phyloP scores from a whole-genome alignment of 73 alveolate species.

The Tetrahymena thermophila region DNA sequence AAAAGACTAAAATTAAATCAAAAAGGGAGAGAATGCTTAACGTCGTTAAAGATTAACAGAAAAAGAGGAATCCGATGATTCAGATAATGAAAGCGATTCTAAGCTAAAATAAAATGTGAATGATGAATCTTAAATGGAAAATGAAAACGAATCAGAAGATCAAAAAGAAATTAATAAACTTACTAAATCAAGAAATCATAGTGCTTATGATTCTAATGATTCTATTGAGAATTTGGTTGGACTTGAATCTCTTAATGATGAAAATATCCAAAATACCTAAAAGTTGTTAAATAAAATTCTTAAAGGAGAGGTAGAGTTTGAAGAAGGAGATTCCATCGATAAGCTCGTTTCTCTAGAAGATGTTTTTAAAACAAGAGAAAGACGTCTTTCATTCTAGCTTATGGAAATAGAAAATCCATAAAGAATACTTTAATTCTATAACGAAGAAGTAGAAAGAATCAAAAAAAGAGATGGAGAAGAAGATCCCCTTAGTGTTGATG shows the following conservation, averaged over 20 bases:
- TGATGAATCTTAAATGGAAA: not conserved
- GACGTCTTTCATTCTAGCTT: not conserved
- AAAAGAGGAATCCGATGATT: not conserved
- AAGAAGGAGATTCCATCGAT: not conserved
- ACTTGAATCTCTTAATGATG: not conserved
- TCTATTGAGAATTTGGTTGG: not conserved
- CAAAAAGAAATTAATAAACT: not conserved
- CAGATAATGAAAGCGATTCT: not conserved
- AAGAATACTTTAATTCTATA: not conserved
- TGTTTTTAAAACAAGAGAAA: not conserved
- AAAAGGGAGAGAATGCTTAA: not conserved
- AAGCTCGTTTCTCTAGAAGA: not conserved
- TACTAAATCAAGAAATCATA: not conserved
- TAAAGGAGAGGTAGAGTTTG: not conserved
- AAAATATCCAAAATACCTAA: not conserved
- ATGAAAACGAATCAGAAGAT: not conserved
- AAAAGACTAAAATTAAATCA: not conserved
- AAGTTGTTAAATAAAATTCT: not conserved
- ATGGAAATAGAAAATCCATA: not conserved
- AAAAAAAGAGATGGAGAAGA: not conserved
- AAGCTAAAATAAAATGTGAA: not conserved
- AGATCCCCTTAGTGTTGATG: not conserved
- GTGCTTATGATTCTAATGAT: not conserved
- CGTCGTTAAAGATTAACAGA: not conserved
- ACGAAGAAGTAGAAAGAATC: not conserved